These are phyloP conservation scores for Akanthomyces lecanii DNA, from an alignment of 2,329 filamentous ascomycete genomes.

Conservation along the genomic window DNA sequence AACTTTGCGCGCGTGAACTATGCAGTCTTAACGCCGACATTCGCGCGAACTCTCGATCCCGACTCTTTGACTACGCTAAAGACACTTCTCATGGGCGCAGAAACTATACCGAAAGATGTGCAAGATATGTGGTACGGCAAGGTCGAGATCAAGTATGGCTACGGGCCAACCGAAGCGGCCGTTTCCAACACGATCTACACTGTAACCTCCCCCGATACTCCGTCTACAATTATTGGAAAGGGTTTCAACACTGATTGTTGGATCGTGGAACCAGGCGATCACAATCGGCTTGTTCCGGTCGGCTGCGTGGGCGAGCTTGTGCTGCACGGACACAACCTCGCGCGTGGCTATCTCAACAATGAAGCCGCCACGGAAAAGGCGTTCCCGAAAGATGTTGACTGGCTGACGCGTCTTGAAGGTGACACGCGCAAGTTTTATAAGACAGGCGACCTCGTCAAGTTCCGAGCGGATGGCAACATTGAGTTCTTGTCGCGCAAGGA, in stretches of 20 bases:
- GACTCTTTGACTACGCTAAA: neutral
- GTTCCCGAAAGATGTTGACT: constrained; percentile 19
- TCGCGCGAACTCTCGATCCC: neutral
- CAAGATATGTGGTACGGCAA: neutral
- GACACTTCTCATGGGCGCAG: neutral
- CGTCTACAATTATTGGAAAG: constrained; percentile 1
- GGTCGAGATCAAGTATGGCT: neutral
- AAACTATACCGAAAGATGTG: neutral
- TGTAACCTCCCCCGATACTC: neutral
- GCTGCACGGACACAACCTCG: constrained; percentile 19
- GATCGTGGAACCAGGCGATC: neutral
- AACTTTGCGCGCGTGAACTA: constrained; percentile 17
- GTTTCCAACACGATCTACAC: neutral
- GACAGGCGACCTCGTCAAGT: constrained; percentile 23
- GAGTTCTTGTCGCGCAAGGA: constrained; percentile 47
- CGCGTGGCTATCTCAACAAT: constrained; percentile 18
- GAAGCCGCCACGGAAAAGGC: constrained; percentile 19
- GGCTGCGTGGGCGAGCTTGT: constrained; percentile 21
- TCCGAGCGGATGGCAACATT: constrained; percentile 33
- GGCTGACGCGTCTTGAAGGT: neutral
- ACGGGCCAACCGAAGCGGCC: constrained; percentile 6
- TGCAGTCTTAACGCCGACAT: constrained; percentile 1
- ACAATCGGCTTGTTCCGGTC: constrained; percentile 16
- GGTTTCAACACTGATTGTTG: constrained; percentile 8
- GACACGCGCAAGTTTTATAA: constrained; percentile 20